A percentile compares a stretch with the other conserved stretches of the same genome.
Conservation (phyloP, 2,329 filamentous ascomycete species). For the Diaporthe ampelina region DNA sequence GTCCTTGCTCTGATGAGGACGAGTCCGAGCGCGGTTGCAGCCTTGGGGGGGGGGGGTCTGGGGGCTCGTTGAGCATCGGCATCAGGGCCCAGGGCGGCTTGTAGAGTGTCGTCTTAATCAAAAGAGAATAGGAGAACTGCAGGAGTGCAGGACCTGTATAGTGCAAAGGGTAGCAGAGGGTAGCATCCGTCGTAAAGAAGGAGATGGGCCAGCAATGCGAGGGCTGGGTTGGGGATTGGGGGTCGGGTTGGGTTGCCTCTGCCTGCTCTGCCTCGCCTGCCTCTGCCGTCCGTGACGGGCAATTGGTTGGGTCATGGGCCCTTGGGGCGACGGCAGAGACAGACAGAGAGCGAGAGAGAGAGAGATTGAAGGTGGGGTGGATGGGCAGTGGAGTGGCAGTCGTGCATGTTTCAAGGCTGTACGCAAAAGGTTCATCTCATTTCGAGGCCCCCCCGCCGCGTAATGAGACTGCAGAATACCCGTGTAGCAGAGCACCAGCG, state of each 20-base stretch:
- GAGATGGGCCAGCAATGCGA: constrained; percentile 25
- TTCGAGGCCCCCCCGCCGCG: constrained; percentile 31
- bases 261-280: not conserved
- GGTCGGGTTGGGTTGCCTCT: constrained; percentile 22
- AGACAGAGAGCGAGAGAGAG: too few relatives aligned
- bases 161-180: constrained; percentile 4
- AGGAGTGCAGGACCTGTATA: not conserved
- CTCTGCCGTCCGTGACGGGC: not conserved
- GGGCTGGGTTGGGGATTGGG: constrained; percentile 9
- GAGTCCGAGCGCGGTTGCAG: constrained; percentile 13
- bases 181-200: constrained; percentile 9
- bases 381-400: constrained; percentile 10
- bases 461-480: constrained; percentile 32
- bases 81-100: not conserved
- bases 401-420: constrained; percentile 26
- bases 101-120: not conserved
- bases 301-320: not conserved
- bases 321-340: too few relatives aligned
- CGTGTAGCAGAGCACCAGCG: constrained; percentile 3
- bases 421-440: constrained; percentile 33
- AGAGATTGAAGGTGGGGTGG: constrained; percentile 4
- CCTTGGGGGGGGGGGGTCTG: not conserved
- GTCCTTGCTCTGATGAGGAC: constrained; percentile 24
- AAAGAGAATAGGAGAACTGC: not conserved
- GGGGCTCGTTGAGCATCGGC: not conserved